Evolutionary conservation across 495 filamentous ascomycete genomes (phyloP), one percentile per base, ranked within the genome.

Genomic region (Baudoinia panamericana): DNA sequence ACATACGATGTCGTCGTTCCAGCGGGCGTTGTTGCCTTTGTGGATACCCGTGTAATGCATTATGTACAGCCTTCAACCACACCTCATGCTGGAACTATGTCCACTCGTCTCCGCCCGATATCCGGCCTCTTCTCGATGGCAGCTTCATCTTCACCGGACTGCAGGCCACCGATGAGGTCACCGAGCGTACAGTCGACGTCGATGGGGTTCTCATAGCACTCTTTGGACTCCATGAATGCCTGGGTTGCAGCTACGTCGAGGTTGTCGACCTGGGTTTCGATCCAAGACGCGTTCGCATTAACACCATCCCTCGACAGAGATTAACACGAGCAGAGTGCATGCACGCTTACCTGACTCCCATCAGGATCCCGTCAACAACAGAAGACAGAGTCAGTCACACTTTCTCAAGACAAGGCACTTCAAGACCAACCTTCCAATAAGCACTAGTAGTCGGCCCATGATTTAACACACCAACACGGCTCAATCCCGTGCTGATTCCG

Each of bases 241-340:
- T 48, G 63, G 4, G 59, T 48, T 28, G 58, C 57, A 20, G 65
- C 64, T 4, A 51, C 39, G 16, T 60, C 56, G 31, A 66, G 64
- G 26, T 57, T 61, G 38, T 68, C 64, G 2, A 66, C 61, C 48
- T 70, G 65, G 5, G 56, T 61, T 50, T 71, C 67, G 30, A 69
- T 9, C 30, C 9, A 7, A 10, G 30, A 10, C 7, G 8, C 17
- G 9, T 17, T 16, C 17, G 7, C 7, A 17, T 33, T 16, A 33
- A 33, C 16, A 7, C 9, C 7, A 7, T 9, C 9, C 30, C 7
- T 33, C 16, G 8, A 17, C 30, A n/a, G n/a, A n/a, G n/a, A n/a
- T n/a, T n/a, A n/a, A n/a, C n/a, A n/a, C n/a, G n/a, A n/a, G n/a
- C n/a, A n/a, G n/a, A n/a, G n/a, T n/a, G n/a, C n/a, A n/a, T n/a